Evolutionary conservation across 768 basidiomycete genomes (phyloP).

Genomic region (Strobilomyces echinocephalus): DNA sequence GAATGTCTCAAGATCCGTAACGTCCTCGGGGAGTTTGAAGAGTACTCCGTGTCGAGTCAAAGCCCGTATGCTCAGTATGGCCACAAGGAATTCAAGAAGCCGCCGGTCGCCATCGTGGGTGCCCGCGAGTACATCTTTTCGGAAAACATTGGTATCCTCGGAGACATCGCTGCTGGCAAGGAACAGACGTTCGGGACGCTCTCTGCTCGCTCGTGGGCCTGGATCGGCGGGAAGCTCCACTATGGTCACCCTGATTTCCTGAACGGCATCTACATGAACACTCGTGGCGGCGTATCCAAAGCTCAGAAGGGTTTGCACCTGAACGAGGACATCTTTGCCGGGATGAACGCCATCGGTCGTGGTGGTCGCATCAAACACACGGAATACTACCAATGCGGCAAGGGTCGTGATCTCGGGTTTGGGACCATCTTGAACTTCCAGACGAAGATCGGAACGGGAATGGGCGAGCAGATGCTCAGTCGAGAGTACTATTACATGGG

Average conservation of each 20-base stretch:
- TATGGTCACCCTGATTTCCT: conserved; percentile 99
- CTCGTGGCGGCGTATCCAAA: conserved; percentile 97
- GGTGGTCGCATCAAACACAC: conserved; percentile 98
- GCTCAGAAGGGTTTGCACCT: conserved; percentile 99
- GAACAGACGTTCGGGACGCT: conserved; percentile 99
- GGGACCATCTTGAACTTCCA: conserved; percentile 99
- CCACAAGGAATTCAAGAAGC: conserved; percentile 78
- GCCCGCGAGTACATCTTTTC: conserved; percentile 99
- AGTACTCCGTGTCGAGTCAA: conserved; percentile 78
- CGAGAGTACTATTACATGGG: conserved; percentile 99
- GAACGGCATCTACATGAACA: conserved; percentile 95
- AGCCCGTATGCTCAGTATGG: conserved; percentile 91
- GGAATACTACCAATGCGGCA: conserved; percentile 99
- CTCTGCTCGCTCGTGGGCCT: conserved; percentile 90
- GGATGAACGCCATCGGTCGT: conserved; percentile 96
- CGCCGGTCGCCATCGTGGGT: conserved; percentile 96
- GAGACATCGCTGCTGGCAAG: conserved; percentile 97
- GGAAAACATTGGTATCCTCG: conserved; percentile 98
- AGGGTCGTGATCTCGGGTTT: conserved; percentile 97
- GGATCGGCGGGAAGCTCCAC: conserved; percentile 97
- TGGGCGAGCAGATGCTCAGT: conserved; percentile 99
- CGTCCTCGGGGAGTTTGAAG: conserved; percentile 96
- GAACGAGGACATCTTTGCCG: conserved; percentile 99
- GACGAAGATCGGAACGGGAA: conserved; percentile 99
- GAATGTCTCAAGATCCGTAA: conserved; percentile 99